Conservation (phyloP, 139 green algal genomes). For the Coccomyxa sp. region DNA sequence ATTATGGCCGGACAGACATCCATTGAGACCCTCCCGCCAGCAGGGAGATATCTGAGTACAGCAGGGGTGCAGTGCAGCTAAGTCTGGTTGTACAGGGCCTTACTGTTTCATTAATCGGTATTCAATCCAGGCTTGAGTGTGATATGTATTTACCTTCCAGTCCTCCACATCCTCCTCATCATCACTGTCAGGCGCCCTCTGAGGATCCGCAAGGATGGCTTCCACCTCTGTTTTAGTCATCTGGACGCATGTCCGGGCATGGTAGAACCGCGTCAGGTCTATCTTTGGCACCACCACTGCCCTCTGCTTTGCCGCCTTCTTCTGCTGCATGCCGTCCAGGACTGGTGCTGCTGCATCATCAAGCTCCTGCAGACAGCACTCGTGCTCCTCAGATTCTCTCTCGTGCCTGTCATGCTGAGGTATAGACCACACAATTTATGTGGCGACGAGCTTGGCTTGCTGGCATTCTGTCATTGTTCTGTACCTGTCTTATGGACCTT, state of each 20-base stretch:
- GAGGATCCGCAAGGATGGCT: not conserved
- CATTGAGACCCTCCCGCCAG: not conserved
- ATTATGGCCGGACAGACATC: not conserved
- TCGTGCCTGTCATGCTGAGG: not conserved
- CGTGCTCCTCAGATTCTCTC: not conserved
- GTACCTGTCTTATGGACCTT: not conserved
- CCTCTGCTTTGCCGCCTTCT: not conserved
- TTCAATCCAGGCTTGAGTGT: not conserved
- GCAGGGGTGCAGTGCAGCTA: not conserved
- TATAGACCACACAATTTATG: not conserved
- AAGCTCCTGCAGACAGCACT: not conserved
- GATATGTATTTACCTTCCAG: not conserved
- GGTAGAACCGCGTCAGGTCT: not conserved
- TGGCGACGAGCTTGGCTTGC: not conserved
- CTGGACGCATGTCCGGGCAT: slow-evolving; percentile 1
- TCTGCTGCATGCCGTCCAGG: not conserved
- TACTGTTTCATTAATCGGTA: not conserved
- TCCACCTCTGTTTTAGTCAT: slow-evolving; percentile 3
- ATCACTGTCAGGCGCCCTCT: slow-evolving; percentile 8
- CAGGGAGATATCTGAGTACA: not conserved
- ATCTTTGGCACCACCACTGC: not conserved
- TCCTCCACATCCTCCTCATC: slow-evolving; percentile 14
- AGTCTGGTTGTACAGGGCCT: not conserved
- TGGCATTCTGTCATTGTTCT: not conserved
- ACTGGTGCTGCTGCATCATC: not conserved